phyloP scores from a whole-genome alignment of 108 stramenopile genomes.

The Nannochloropsis oceanica region DNA sequence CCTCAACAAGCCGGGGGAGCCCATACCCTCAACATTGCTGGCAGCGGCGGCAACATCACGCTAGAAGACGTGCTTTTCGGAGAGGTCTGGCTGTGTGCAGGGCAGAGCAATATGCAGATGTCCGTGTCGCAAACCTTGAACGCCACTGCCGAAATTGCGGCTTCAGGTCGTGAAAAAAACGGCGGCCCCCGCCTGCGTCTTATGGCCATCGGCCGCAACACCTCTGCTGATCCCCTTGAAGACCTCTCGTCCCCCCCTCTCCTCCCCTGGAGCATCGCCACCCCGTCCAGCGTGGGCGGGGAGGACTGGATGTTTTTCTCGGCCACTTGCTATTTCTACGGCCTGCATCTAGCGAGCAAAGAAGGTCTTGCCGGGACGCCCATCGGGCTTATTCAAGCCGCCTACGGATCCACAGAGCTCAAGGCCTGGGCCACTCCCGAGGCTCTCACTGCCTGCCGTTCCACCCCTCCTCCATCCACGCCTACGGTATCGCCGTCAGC shows the following conservation, averaged over 20 bases:
- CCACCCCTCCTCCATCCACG: not conserved
- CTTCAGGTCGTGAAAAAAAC: not conserved
- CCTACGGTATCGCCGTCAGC: not conserved
- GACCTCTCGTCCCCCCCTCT: not conserved
- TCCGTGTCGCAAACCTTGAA: not conserved
- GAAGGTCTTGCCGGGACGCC: not conserved
- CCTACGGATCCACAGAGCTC: not conserved
- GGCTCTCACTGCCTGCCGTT: not conserved
- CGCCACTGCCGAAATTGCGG: not conserved
- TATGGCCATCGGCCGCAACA: not conserved
- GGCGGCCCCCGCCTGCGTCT: not conserved
- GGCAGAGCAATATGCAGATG: not conserved
- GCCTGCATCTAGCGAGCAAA: not conserved
- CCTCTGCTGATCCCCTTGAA: not conserved
- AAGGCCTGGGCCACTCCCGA: not conserved
- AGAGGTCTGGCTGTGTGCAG: not conserved
- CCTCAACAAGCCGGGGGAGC: not conserved
- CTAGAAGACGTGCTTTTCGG: not conserved
- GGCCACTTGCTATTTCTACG: not conserved
- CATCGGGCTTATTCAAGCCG: not conserved
- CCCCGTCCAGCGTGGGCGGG: not conserved
- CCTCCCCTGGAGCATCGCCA: not conserved
- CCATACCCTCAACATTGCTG: not conserved
- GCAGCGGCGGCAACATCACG: not conserved
- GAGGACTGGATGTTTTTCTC: not conserved